phyloP scores from a whole-genome alignment of 768 basidiomycete species.

The Serpula lacrymans region DNA sequence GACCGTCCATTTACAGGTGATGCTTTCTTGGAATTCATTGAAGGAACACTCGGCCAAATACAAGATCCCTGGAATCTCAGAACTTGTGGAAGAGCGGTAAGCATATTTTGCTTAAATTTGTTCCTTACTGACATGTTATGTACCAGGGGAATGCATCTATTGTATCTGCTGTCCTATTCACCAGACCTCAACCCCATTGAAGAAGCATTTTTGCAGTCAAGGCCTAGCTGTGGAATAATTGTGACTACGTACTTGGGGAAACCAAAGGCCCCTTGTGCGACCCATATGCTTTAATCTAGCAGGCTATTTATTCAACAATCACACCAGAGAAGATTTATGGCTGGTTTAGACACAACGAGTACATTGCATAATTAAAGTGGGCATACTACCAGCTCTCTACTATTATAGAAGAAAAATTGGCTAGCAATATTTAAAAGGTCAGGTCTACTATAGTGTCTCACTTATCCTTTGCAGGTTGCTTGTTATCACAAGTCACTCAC shows the following conservation, averaged over 20 bases:
- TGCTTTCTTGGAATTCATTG: conserved; percentile 18
- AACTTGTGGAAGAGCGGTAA: conserved; percentile 15
- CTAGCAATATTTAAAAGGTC: too few relatives aligned
- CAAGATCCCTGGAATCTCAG: conserved; percentile 8
- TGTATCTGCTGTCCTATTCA: conserved; percentile 31
- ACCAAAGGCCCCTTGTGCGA: too few relatives aligned
- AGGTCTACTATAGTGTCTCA: too few relatives aligned
- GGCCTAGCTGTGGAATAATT: conserved; percentile 4
- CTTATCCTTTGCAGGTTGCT: too few relatives aligned
- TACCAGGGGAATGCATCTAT: conserved; percentile 12
- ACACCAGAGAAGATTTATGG: conserved; percentile 20
- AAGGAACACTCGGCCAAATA: conserved; percentile 14
- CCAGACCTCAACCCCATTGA: conserved; percentile 34
- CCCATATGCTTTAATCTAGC: conserved; percentile 21
- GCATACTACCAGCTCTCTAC: too few relatives aligned
- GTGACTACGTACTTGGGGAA: too few relatives aligned
- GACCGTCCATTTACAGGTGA: conserved; percentile 16
- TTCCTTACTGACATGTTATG: not conserved
- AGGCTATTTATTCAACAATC: conserved; percentile 20
- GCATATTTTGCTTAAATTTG: not conserved
- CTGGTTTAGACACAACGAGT: too few relatives aligned
- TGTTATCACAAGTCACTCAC: too few relatives aligned
- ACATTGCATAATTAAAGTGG: too few relatives aligned
- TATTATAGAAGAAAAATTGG: too few relatives aligned
- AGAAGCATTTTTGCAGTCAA: conserved; percentile 26